These are phyloP conservation scores for Pouteria campechiana DNA, from an alignment of 179 eudicot species.

Conservation along the genomic window DNA sequence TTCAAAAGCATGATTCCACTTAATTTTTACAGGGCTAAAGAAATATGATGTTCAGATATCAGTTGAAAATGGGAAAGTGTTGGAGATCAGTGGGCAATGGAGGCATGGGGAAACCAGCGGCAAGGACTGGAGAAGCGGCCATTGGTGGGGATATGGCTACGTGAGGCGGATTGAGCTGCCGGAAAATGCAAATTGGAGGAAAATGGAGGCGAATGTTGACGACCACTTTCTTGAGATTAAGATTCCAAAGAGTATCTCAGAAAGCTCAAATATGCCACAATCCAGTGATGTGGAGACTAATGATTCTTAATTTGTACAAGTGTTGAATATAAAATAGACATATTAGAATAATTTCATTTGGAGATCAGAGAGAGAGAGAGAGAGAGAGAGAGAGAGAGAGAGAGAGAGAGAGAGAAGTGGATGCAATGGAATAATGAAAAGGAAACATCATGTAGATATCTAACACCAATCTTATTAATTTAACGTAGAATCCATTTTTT, in stretches of 20 bases:
- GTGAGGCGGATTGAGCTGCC: slow-evolving; percentile 81
- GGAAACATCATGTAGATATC: too few species aligned
- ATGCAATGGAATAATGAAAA: too few species aligned
- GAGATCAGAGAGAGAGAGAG: too few species aligned
- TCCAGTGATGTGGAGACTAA: slow-evolving; percentile 5
- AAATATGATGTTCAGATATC: slow-evolving; percentile 34
- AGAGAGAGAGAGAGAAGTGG: too few species aligned
- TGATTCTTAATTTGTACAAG: not conserved
- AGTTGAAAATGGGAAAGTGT: slow-evolving; percentile 60
- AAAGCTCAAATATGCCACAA: slow-evolving; percentile 13
- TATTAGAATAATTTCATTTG: not conserved
- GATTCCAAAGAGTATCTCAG: slow-evolving; percentile 43
- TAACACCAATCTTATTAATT: too few species aligned
- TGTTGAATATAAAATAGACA: not conserved
- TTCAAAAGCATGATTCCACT: too few species aligned
- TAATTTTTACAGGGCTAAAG: slow-evolving; percentile 30
- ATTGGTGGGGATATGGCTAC: slow-evolving; percentile 89
- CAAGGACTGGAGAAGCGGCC: slow-evolving; percentile 62
- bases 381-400: too few species aligned
- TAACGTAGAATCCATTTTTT: too few species aligned
- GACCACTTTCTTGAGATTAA: slow-evolving; percentile 42
- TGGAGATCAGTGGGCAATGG: slow-evolving; percentile 69
- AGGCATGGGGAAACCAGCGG: slow-evolving; percentile 21
- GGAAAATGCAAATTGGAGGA: slow-evolving; percentile 57
- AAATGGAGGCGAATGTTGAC: slow-evolving; percentile 40